Percentiles rank a stretch among this genome's conserved stretches.
Evolutionary conservation across 1,139 yeast genomes (phyloP).

Genomic region (Pichia sp.): DNA sequence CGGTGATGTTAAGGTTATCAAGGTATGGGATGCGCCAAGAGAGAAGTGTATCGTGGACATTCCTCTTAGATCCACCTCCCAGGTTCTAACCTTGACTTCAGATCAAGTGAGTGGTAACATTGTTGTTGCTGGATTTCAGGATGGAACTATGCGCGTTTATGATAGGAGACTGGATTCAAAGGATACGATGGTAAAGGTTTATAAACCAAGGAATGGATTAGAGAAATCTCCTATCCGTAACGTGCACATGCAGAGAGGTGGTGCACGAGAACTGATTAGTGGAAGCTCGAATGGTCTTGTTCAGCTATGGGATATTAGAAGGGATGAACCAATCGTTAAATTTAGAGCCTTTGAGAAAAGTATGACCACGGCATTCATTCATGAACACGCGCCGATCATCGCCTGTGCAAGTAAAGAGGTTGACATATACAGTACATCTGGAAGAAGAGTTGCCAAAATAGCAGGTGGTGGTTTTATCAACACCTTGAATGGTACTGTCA

Average conservation of each 20-base stretch:
- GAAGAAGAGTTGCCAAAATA: conserved; percentile 60
- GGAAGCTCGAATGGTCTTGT: conserved; percentile 81
- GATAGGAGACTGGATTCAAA: conserved; percentile 83
- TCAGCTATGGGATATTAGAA: conserved; percentile 85
- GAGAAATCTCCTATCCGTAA: conserved; percentile 58
- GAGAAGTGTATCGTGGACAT: conserved; percentile 82
- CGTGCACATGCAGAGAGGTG: conserved; percentile 96
- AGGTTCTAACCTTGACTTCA: conserved; percentile 82
- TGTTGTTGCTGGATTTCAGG: conserved; percentile 88
- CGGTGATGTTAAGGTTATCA: conserved; percentile 88
- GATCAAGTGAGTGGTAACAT: conserved; percentile 96
- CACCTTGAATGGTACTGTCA: conserved; percentile 34
- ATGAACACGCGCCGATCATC: conserved; percentile 93
- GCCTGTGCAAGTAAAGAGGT: conserved; percentile 79
- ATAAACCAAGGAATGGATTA: conserved; percentile 42
- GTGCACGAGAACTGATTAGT: conserved; percentile 80
- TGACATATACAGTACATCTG: conserved; percentile 84
- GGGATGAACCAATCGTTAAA: conserved; percentile 59
- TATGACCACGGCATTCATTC: conserved; percentile 72
- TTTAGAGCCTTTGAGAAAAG: conserved; percentile 57
- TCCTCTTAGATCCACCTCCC: conserved; percentile 87
- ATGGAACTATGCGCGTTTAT: conserved; percentile 84
- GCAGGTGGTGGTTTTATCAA: conserved; percentile 31
- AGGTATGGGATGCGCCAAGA: conserved; percentile 96
- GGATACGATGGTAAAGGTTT: conserved; percentile 77